Base-by-base conservation (phyloP, 1,139 yeast species). In the Candida labiduridarum region DNA sequence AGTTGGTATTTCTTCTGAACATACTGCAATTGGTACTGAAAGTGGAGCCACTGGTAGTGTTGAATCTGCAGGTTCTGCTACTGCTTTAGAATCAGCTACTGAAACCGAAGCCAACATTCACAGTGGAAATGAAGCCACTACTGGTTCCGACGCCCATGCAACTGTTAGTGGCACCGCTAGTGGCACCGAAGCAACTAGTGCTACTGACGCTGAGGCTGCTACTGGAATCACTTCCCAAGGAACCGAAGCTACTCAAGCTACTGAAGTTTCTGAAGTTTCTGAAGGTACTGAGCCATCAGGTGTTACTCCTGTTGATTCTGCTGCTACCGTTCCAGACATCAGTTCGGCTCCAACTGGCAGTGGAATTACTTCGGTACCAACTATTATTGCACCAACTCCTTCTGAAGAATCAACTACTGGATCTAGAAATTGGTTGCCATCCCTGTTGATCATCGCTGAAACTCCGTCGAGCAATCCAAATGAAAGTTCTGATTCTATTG, bases 351-450 rank as follows among this genome's bases (percentile, higher is more conserved):
- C 52, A 19, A 38, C 53, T 25, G 27, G 48, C 27, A 36, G 52
- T 16, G 38, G 51, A 15, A 39, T 51, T 31, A 30, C 47, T 19
- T 33, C 52, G 22, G 39, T 40, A 29, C 35, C 51, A 19, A 12
- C 48, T 29, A 40, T 49, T 19, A 46, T 15, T 19, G 19, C 49
- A 9, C 47, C 49, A 40, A 44, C 38, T 16, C 49, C 49, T 41
- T 43, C 39, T 18, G 39, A 47, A 18, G 47, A 41, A 16, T 40
- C 53, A 5, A 46, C 50, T 31, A 59, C 61, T 27, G 60, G 71
- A 52, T 53, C 64, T 19, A 61, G 59, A 47, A 62, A 75, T 54
- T 80, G 85, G 85, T 69, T 81, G 52, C 85, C 85, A 29, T 67
- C 82, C 4, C 70, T 69, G 38, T 71, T 80, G 50, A 67, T 80